Evolutionary conservation across 2,329 filamentous ascomycete genomes (phyloP).

Genomic region (Trichophyton rubrum): DNA sequence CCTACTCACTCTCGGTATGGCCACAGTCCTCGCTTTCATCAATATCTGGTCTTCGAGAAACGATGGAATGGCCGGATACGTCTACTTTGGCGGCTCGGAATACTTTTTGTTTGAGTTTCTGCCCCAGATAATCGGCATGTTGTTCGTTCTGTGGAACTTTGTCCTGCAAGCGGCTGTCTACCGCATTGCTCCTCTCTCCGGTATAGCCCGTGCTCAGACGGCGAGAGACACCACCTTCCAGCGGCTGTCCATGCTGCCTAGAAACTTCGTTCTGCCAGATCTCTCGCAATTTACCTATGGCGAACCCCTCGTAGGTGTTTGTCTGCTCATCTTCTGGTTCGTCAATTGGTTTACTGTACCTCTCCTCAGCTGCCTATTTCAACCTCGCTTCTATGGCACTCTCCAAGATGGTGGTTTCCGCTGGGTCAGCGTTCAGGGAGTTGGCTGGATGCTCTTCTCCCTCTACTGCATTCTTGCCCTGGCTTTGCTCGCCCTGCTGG

Average conservation of each 20-base stretch:
- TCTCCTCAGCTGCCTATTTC: constrained; percentile 65
- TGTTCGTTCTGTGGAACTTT: constrained; percentile 65
- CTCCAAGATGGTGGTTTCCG: constrained; percentile 51
- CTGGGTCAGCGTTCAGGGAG: constrained; percentile 66
- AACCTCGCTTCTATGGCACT: constrained; percentile 50
- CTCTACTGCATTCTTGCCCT: constrained; percentile 57
- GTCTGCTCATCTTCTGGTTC: constrained; percentile 61
- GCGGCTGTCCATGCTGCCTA: constrained; percentile 46
- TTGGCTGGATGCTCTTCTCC: constrained; percentile 65
- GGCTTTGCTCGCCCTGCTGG: constrained; percentile 45
- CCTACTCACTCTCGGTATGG: constrained; percentile 54
- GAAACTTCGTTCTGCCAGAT: constrained; percentile 55
- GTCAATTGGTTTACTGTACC: constrained; percentile 63
- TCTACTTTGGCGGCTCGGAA: constrained; percentile 53
- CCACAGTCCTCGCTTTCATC: constrained; percentile 57
- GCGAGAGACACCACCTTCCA: constrained; percentile 49
- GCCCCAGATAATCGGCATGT: constrained; percentile 60
- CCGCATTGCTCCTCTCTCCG: constrained; percentile 62
- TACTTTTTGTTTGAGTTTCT: constrained; percentile 84
- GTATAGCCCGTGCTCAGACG: constrained; percentile 43
- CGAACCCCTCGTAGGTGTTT: constrained; percentile 53
- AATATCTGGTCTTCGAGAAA: constrained; percentile 54
- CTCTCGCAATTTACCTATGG: constrained; percentile 56
- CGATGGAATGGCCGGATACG: constrained; percentile 56
- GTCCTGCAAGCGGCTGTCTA: constrained; percentile 61